Conservation (phyloP, 2,329 filamentous ascomycete species). For the Helicocarpus griseus region DNA sequence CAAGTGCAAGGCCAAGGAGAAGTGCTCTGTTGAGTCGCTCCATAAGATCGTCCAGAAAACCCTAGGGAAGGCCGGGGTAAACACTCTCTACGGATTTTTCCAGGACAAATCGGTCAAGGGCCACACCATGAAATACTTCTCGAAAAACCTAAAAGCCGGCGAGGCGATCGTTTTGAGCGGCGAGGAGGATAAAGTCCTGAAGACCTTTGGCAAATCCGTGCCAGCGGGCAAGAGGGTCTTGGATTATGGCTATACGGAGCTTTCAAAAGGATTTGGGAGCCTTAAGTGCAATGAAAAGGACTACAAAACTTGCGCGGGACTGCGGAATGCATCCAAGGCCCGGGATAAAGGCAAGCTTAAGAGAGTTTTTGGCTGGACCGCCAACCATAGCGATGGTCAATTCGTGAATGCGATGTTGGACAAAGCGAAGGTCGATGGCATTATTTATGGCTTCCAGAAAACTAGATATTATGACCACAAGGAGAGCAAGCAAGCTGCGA, state of each 20-base stretch:
- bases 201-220: not conserved
- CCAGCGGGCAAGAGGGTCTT: not conserved
- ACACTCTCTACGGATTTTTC: conserved; percentile 14
- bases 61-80: conserved; percentile 10
- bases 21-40: conserved; percentile 12
- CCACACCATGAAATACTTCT: conserved; percentile 6
- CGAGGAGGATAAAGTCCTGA: not conserved
- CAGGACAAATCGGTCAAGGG: too few relatives aligned
- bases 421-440: conserved; percentile 10
- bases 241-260: conserved; percentile 9
- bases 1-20: not conserved
- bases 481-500: conserved; percentile 6
- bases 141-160: conserved; percentile 2
- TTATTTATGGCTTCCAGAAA: conserved; percentile 11
- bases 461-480: conserved; percentile 5
- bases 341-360: conserved; percentile 3
- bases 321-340: conserved; percentile 7
- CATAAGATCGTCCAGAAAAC: conserved; percentile 11
- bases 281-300: conserved; percentile 9
- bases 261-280: conserved; percentile 9
- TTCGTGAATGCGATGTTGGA: conserved; percentile 7
- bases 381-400: conserved; percentile 1
- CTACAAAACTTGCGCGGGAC: conserved; percentile 10
- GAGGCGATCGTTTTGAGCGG: conserved; percentile 11
- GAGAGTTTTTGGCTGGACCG: conserved; percentile 11